phyloP scores from a whole-genome alignment of 2,329 filamentous ascomycete species.

The Fusarium xyrophilum region DNA sequence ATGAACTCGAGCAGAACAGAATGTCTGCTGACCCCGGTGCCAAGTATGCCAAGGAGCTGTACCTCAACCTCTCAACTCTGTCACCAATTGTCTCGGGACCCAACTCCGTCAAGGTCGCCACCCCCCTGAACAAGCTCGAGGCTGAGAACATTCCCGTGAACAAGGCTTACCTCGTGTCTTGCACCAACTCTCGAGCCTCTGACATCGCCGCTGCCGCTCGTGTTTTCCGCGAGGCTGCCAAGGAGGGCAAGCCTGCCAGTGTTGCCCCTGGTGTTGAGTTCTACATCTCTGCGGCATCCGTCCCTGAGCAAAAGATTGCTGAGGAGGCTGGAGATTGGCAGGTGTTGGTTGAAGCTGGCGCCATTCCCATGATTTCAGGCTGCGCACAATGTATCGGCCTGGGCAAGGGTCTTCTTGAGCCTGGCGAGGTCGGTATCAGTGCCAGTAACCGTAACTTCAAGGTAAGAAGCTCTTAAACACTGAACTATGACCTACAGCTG shows the following conservation, averaged over 20 bases:
- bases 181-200: slow-evolving; percentile 84
- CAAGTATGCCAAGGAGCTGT: slow-evolving; percentile 81
- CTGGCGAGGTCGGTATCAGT: slow-evolving; percentile 84
- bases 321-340: slow-evolving; percentile 90
- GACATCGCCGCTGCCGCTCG: slow-evolving; percentile 79
- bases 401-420: slow-evolving; percentile 78
- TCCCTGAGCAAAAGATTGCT: slow-evolving; percentile 75
- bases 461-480: not conserved
- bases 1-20: slow-evolving; percentile 72
- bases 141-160: slow-evolving; percentile 77
- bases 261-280: slow-evolving; percentile 79
- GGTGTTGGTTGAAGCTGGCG: slow-evolving; percentile 79
- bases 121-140: slow-evolving; percentile 76
- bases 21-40: slow-evolving; percentile 77
- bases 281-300: slow-evolving; percentile 88
- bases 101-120: slow-evolving; percentile 89
- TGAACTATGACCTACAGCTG: not conserved
- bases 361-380: slow-evolving; percentile 68
- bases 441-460: slow-evolving; percentile 51
- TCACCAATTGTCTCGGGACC: slow-evolving; percentile 86
- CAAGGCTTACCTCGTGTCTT: slow-evolving; percentile 87
- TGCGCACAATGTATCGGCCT: slow-evolving; percentile 90
- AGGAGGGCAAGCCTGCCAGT: slow-evolving; percentile 69
- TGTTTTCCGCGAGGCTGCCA: slow-evolving; percentile 82
- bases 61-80: slow-evolving; percentile 81